Evolutionary conservation across 2,329 filamentous ascomycete genomes (phyloP), one percentile per base, ranked within the genome.

Genomic region (Fusarium graminum): DNA sequence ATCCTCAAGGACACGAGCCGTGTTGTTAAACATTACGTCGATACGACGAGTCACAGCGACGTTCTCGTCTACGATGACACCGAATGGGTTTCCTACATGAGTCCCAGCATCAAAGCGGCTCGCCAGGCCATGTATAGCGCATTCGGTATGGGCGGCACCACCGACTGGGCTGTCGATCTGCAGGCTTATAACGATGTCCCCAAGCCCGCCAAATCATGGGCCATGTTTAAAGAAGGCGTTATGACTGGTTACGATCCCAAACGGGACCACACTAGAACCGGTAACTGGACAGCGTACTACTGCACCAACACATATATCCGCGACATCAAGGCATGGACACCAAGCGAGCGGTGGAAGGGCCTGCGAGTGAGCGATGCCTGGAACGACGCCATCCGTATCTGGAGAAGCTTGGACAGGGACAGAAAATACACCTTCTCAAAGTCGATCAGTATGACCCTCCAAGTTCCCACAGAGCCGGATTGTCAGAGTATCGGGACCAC

Each of bases 61-160:
- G 34, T 43, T 34, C 49, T 52, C 29, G 6, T 52, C 4, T 53
- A 46, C 10, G 41, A 53, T 2, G 12, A 29, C 3, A 46, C n/a
- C 1, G 41, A 53, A 38, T 53, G 41, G 50, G 50, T 53, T 4
- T n/a, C 50, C 6, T 53, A 46, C 26, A 46, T 53, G 50, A 38
- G 34, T 11, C 34, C 26, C 7, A 29, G 26, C 34, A 51, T 22
- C 32, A 53, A 53, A 17, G 29, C 6, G 25, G 8, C 25, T 25
- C 40, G 50, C 5, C 17, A 38, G n/a, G 0, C 6, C 0, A 4
- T 38, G 2, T 53, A 53, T 8, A 53, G n/a, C n/a, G 32, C 10
- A 3, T 38, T 29, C 0, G 26, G 30, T 4, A 36, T 52, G 29
- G 50, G 40, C 6, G 50, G 50, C 9, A 52, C 50, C 2, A 45